Evolutionary conservation across 2,329 filamentous ascomycete genomes (phyloP).

Genomic region (Ceratocystis huliohia): DNA sequence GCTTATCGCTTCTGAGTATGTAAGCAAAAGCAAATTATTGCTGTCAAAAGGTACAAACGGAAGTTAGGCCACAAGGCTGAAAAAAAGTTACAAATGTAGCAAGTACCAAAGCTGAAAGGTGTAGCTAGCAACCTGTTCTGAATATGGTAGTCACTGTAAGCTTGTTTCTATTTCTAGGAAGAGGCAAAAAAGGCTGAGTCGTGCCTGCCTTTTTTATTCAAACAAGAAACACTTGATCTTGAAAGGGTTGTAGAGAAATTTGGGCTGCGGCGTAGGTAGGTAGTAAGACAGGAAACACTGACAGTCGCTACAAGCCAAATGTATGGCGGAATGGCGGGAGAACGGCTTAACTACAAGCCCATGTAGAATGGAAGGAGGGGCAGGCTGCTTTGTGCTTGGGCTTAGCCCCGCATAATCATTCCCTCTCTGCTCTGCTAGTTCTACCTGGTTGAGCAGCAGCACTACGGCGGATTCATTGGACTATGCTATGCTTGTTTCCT

Average conservation of each 20-base stretch:
- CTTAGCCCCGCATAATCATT: constrained; percentile 6
- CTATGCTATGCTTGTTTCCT: background rate
- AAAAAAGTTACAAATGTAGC: background rate
- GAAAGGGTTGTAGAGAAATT: background rate
- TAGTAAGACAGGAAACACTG: background rate
- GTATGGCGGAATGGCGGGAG: background rate
- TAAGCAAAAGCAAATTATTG: background rate
- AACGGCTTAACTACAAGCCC: background rate
- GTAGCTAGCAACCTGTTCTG: background rate
- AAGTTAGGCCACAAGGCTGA: background rate
- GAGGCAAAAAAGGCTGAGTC: background rate
- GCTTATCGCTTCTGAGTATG: background rate
- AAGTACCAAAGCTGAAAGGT: constrained; percentile 1
- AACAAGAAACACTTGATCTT: background rate
- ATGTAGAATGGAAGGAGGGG: background rate
- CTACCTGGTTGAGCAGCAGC: background rate
- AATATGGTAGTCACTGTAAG: no score
- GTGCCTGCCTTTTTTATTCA: background rate
- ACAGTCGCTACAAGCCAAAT: background rate
- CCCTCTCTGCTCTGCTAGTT: constrained; percentile 7
- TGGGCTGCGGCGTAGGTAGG: background rate
- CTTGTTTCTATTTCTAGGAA: background rate
- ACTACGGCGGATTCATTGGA: no score
- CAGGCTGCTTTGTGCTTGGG: background rate
- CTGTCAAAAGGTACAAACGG: background rate